Conservation (phyloP, 2,329 filamentous ascomycete genomes). For the Colletotrichum sansevieriae region DNA sequence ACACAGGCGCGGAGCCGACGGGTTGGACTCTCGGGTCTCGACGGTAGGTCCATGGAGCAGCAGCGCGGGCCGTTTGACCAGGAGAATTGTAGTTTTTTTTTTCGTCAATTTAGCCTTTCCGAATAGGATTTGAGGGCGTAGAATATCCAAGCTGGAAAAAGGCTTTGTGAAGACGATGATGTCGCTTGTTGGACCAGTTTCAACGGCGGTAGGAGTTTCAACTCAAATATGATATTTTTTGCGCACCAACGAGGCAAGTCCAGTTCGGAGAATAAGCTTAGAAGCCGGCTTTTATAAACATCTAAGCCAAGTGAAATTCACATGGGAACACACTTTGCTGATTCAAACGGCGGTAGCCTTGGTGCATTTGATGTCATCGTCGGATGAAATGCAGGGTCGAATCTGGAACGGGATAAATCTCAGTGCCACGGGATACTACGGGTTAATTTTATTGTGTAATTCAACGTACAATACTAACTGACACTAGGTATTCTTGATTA, state of each 20-base stretch:
- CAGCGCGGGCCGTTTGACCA: not conserved
- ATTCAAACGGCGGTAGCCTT: not conserved
- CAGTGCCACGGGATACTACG: conserved; percentile 3
- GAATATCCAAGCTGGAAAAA: too few species aligned
- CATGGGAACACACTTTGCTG: not conserved
- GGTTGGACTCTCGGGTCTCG: conserved; percentile 36
- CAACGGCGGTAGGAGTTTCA: too few species aligned
- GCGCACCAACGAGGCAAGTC: too few species aligned
- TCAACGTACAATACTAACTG: too few species aligned
- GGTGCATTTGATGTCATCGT: conserved; percentile 1
- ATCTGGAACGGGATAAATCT: conserved; percentile 22
- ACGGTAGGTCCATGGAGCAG: conserved; percentile 37
- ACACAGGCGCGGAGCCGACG: conserved; percentile 42
- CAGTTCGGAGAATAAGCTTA: too few species aligned
- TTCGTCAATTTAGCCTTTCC: not conserved
- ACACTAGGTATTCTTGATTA: too few species aligned
- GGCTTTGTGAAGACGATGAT: too few species aligned
- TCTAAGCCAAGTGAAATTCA: too few species aligned
- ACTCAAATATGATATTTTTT: too few species aligned
- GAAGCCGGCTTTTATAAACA: too few species aligned
- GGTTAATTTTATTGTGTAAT: not conserved
- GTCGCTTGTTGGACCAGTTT: too few species aligned
- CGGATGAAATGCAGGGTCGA: conserved; percentile 7
- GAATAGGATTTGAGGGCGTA: too few species aligned
- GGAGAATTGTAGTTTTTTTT: not conserved